A percentile compares a stretch with the other conserved stretches of the same genome.
phyloP scores from a whole-genome alignment of 495 filamentous ascomycete species.

The Daldinia childiae region DNA sequence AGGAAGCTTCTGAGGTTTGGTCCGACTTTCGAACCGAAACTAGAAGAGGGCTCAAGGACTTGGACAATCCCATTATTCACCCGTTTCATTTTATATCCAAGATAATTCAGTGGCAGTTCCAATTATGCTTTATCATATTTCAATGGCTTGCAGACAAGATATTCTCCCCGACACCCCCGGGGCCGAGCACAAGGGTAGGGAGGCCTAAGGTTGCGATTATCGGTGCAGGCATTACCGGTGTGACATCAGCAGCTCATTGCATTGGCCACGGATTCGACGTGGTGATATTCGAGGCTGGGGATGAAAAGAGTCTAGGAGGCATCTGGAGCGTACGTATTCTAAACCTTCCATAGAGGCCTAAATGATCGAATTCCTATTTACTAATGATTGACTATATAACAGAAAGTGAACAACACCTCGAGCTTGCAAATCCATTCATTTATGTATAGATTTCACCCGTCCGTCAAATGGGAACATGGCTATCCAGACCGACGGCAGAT shows the following conservation, averaged over 20 bases:
- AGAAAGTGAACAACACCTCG: slow-evolving; percentile 86
- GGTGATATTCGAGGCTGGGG: slow-evolving; percentile 76
- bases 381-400: background rate
- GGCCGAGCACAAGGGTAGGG: slow-evolving; percentile 59
- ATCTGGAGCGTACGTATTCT: slow-evolving; percentile 78
- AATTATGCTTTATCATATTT: slow-evolving; percentile 50
- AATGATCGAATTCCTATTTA: background rate
- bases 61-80: slow-evolving; percentile 50
- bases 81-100: slow-evolving; percentile 70
- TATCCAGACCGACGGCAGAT: slow-evolving; percentile 82
- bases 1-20: slow-evolving; percentile 7
- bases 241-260: slow-evolving; percentile 84
- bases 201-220: slow-evolving; percentile 81
- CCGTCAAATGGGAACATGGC: slow-evolving; percentile 73
- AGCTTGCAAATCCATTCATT: slow-evolving; percentile 83
- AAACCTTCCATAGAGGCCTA: background rate
- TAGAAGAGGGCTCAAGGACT: background rate
- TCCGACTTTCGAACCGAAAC: slow-evolving; percentile 7
- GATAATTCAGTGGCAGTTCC: slow-evolving; percentile 65
- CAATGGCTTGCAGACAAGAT: slow-evolving; percentile 73
- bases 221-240: slow-evolving; percentile 82
- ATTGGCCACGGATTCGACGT: slow-evolving; percentile 89
- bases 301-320: slow-evolving; percentile 71
- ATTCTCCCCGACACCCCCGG: slow-evolving; percentile 75
- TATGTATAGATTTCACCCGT: slow-evolving; percentile 91